Conservation (phyloP, 306 rosid genomes). For the Lathyrus tuberosus region DNA sequence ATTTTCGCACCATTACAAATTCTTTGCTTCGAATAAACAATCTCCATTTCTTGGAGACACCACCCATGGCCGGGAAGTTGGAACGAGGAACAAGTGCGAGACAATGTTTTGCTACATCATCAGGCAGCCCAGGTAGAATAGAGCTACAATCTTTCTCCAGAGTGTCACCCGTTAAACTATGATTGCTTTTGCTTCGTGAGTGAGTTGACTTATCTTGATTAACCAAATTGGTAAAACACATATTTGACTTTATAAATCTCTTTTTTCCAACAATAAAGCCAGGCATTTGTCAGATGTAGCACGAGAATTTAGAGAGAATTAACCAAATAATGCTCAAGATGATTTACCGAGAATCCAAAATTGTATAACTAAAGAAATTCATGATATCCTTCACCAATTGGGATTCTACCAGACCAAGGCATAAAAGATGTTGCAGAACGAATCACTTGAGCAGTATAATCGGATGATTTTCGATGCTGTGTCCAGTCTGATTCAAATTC, state of each 20-base stretch:
- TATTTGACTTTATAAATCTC: slow-evolving; percentile 58
- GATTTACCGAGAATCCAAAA: slow-evolving; percentile 25
- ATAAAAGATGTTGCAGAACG: slow-evolving; percentile 74
- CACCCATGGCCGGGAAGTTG: slow-evolving; percentile 66
- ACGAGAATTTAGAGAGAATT: slow-evolving; percentile 36
- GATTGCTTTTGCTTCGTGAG: slow-evolving; percentile 45
- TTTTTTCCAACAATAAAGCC: slow-evolving; percentile 70
- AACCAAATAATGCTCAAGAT: slow-evolving; percentile 36
- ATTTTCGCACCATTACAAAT: slow-evolving; percentile 67
- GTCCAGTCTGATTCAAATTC: slow-evolving; percentile 81
- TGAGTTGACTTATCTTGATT: slow-evolving; percentile 50
- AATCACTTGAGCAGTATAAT: slow-evolving; percentile 74
- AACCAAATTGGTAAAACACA: slow-evolving; percentile 59
- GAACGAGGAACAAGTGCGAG: slow-evolving; percentile 94
- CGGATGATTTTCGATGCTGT: slow-evolving; percentile 67
- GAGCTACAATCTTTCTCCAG: slow-evolving; percentile 47
- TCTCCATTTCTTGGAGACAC: slow-evolving; percentile 92
- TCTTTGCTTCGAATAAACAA: slow-evolving; percentile 80
- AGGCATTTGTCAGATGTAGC: slow-evolving; percentile 50
- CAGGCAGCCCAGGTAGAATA: slow-evolving; percentile 88
- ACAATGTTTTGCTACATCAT: slow-evolving; percentile 91
- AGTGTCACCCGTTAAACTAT: slow-evolving; percentile 41
- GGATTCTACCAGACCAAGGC: slow-evolving; percentile 91
- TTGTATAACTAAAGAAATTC: slow-evolving; percentile 61
- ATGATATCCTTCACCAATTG: slow-evolving; percentile 79